Evolutionary conservation across 202 grass and related monocot genomes (phyloP).

Genomic region (Digitaria exilis): DNA sequence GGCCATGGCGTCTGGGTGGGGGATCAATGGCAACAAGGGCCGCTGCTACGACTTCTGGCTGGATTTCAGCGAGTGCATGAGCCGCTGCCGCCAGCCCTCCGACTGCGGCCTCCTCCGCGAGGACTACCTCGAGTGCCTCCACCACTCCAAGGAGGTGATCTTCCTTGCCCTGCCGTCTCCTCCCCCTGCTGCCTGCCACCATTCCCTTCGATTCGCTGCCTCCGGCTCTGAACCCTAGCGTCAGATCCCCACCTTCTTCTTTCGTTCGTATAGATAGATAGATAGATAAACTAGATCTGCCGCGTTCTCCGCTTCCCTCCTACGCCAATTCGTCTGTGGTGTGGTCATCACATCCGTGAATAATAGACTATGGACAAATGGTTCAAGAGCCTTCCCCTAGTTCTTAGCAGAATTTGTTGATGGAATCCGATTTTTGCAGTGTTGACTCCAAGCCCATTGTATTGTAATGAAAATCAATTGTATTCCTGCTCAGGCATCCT

Average conservation of each 20-base stretch:
- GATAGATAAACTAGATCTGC: constrained; percentile 38
- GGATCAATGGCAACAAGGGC: constrained; percentile 98
- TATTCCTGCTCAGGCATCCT: not conserved
- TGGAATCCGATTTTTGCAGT: no score
- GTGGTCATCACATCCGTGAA: not conserved
- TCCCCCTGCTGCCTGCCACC: not conserved
- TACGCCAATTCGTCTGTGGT: no score
- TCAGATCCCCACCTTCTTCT: not conserved
- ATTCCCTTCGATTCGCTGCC: not conserved
- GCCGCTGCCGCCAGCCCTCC: constrained; percentile 83
- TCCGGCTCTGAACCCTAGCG: not conserved
- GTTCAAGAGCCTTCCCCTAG: not conserved
- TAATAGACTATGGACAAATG: no score
- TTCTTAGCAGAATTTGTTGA: not conserved
- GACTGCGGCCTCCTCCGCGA: constrained; percentile 94
- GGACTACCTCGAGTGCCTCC: constrained; percentile 97
- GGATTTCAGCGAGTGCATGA: constrained; percentile 99
- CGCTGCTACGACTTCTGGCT: constrained; percentile 99
- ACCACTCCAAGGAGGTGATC: constrained; percentile 88
- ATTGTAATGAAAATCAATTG: not conserved
- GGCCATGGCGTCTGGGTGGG: constrained; percentile 96
- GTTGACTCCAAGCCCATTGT: not conserved
- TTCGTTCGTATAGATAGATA: not conserved
- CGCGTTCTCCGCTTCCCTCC: not conserved
- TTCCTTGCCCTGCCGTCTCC: not conserved